A percentile compares a stretch with the other conserved stretches of the same genome.
phyloP scores from a whole-genome alignment of 2,329 filamentous ascomycete species.

The Hypoxylon sp. region DNA sequence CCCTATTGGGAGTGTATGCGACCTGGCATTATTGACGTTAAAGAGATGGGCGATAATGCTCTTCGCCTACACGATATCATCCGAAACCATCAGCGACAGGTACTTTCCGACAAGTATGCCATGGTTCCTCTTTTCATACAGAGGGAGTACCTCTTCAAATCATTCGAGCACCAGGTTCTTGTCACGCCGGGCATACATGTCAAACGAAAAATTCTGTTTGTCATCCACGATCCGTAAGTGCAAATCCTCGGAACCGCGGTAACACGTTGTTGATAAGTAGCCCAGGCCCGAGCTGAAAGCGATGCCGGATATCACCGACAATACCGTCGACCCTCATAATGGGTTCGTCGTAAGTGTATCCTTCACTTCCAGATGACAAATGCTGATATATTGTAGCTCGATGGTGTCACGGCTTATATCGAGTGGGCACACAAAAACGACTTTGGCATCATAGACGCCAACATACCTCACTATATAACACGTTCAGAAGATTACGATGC shows the following conservation, averaged over 20 bases:
- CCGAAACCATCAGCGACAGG: constrained; percentile 78
- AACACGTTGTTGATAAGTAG: constrained; percentile 30
- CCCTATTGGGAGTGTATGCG: constrained; percentile 91
- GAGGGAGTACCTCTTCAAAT: constrained; percentile 76
- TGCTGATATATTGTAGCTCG: constrained; percentile 69
- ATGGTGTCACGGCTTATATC: constrained; percentile 83
- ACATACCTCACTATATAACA: constrained; percentile 83
- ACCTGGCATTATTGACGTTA: constrained; percentile 69
- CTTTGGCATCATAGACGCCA: constrained; percentile 91
- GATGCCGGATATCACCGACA: constrained; percentile 75
- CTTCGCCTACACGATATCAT: constrained; percentile 83
- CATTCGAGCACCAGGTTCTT: constrained; percentile 87
- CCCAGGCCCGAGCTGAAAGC: constrained; percentile 76
- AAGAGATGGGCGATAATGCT: constrained; percentile 64
- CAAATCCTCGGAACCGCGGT: constrained; percentile 12
- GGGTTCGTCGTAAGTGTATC: constrained; percentile 80
- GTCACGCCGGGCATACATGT: constrained; percentile 78
- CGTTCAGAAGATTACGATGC: constrained; percentile 67
- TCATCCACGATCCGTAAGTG: constrained; percentile 90
- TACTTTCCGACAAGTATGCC: constrained; percentile 76
- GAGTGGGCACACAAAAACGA: constrained; percentile 82
- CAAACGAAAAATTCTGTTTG: constrained; percentile 77
- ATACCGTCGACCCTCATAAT: constrained; percentile 83
- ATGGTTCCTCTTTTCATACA: constrained; percentile 88
- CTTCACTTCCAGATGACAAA: neutral